Conservation (phyloP, 495 filamentous ascomycete genomes). For the Filosporella fistucella region DNA sequence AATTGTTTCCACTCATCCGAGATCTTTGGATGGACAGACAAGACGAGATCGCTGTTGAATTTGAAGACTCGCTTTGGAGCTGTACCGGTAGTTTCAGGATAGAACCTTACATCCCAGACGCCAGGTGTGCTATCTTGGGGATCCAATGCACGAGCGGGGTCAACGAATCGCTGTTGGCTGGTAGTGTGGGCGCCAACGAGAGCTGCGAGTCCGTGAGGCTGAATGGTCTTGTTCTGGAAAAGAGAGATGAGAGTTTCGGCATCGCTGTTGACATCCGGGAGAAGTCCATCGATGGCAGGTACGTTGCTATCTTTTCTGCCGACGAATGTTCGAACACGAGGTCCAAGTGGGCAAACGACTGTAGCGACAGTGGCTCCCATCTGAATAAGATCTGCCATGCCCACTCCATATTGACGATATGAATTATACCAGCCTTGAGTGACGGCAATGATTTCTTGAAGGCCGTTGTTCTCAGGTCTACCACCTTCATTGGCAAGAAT, state of each 20-base stretch:
- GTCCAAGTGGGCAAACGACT: slow-evolving; percentile 29
- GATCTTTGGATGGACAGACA: slow-evolving; percentile 33
- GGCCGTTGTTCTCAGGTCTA: slow-evolving; percentile 24
- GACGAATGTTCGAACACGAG: slow-evolving; percentile 31
- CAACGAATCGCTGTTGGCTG: slow-evolving; percentile 38
- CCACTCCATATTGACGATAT: slow-evolving; percentile 23
- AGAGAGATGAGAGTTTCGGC: slow-evolving; percentile 34
- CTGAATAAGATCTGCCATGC: slow-evolving; percentile 31
- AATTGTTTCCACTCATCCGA: slow-evolving; percentile 31
- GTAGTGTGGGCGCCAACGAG: slow-evolving; percentile 47
- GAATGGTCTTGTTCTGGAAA: slow-evolving; percentile 45
- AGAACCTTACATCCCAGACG: slow-evolving; percentile 42
- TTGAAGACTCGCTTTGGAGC: slow-evolving; percentile 38
- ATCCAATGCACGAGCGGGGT: slow-evolving; percentile 27
- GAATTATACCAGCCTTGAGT: slow-evolving; percentile 20
- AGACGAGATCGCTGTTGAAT: slow-evolving; percentile 37
- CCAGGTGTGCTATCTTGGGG: slow-evolving; percentile 39
- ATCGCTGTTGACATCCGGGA: slow-evolving; percentile 27
- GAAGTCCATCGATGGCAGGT: slow-evolving; percentile 25
- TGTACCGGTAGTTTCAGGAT: slow-evolving; percentile 32
- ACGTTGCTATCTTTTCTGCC: slow-evolving; percentile 31
- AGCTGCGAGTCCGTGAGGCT: slow-evolving; percentile 37
- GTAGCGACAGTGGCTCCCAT: slow-evolving; percentile 27
- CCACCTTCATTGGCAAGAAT: slow-evolving; percentile 24
- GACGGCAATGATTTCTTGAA: slow-evolving; percentile 20